Conservation (phyloP, 2,329 filamentous ascomycete genomes). For the Fusarium odoratissimum region DNA sequence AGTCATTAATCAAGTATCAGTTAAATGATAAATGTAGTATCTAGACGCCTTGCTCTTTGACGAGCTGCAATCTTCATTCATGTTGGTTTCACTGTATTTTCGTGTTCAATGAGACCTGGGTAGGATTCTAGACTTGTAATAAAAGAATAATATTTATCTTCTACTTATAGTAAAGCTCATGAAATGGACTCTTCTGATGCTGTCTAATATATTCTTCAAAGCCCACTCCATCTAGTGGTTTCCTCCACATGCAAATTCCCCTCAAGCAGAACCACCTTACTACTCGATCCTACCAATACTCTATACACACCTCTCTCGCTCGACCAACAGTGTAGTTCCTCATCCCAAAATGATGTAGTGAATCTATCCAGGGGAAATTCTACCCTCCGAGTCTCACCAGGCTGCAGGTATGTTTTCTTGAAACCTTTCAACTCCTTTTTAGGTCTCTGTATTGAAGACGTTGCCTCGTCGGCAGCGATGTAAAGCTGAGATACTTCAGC, state of each 20-base stretch:
- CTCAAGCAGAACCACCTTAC: neutral
- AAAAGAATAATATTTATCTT: too few species aligned
- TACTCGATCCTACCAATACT: neutral
- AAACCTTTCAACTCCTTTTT: neutral
- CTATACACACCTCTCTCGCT: neutral
- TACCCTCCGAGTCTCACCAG: neutral
- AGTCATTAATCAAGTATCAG: too few species aligned
- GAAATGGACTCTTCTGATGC: too few species aligned
- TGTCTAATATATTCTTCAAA: neutral
- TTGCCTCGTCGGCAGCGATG: neutral
- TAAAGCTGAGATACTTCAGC: neutral
- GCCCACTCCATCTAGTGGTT: neutral
- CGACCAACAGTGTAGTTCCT: neutral
- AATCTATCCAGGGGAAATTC: neutral
- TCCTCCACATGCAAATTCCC: neutral
- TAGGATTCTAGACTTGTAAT: too few species aligned
- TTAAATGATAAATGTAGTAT: too few species aligned
- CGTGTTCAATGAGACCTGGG: too few species aligned
- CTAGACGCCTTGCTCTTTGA: too few species aligned
- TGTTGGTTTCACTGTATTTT: too few species aligned
- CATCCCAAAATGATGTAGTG: neutral
- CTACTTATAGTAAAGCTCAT: too few species aligned
- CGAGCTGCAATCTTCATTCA: too few species aligned
- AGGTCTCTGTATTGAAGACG: neutral
- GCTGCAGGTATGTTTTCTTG: neutral